Conservation (phyloP, 345 rosid genomes). For the Ceriops tagal region DNA sequence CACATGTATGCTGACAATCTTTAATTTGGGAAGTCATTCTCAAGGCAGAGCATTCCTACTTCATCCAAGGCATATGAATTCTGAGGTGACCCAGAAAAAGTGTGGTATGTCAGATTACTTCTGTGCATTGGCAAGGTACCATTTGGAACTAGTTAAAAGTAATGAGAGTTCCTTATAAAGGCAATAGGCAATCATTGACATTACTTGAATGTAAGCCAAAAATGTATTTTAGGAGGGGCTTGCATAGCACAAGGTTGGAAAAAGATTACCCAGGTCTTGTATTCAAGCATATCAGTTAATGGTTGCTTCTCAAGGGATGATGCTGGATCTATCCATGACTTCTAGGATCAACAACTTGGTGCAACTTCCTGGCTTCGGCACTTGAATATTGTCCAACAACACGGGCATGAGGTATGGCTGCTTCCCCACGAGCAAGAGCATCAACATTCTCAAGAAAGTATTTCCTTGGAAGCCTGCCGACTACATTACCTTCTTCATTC, state of each 20-base stretch:
- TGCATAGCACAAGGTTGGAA: too few relatives aligned
- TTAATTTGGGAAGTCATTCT: background rate
- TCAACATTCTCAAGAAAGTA: slow-evolving; percentile 77
- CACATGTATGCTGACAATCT: background rate
- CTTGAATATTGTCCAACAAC: slow-evolving; percentile 78
- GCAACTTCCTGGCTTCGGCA: slow-evolving; percentile 65
- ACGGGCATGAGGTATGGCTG: slow-evolving; percentile 75
- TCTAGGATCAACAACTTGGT: slow-evolving; percentile 74
- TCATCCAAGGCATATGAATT: background rate
- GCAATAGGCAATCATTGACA: background rate
- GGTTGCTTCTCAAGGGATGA: background rate
- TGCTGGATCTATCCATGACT: slow-evolving; percentile 65
- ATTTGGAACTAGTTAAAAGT: too few relatives aligned
- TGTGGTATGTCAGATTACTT: slow-evolving; percentile 3
- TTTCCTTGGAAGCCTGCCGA: slow-evolving; percentile 82
- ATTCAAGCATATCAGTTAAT: slow-evolving; percentile 3
- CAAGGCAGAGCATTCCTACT: slow-evolving; percentile 2
- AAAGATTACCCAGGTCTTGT: slow-evolving; percentile 6
- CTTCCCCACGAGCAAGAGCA: slow-evolving; percentile 72
- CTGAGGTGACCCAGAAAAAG: background rate
- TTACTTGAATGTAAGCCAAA: background rate
- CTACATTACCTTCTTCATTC: slow-evolving; percentile 90
- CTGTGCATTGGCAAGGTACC: background rate
- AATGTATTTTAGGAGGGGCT: background rate
- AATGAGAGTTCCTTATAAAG: background rate